phyloP scores from a whole-genome alignment of 768 basidiomycete species.

The Gautieria morchelliformis region DNA sequence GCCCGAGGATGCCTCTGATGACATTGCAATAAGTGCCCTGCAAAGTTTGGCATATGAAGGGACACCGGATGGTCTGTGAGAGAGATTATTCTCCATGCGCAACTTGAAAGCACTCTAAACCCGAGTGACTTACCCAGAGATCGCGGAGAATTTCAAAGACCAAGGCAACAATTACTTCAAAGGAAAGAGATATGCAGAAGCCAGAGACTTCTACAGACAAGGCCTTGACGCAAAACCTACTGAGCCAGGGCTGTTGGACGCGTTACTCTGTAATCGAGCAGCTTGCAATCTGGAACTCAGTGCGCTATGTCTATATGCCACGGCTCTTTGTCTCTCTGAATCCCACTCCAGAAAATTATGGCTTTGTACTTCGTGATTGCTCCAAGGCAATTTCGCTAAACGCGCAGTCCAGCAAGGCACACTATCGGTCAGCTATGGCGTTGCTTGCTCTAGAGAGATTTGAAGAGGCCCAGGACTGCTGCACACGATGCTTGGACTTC shows the following conservation, averaged over 20 bases:
- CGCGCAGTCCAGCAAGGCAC: constrained; percentile 65
- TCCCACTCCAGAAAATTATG: constrained; percentile 64
- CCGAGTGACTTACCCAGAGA: constrained; percentile 41
- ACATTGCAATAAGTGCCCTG: constrained; percentile 66
- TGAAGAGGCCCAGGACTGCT: constrained; percentile 80
- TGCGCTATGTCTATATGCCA: constrained; percentile 26
- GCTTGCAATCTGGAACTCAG: constrained; percentile 88
- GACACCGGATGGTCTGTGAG: constrained; percentile 80
- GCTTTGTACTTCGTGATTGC: constrained; percentile 78
- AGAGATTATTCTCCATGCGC: not conserved
- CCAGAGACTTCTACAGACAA: constrained; percentile 81
- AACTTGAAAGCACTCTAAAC: not conserved
- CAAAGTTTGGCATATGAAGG: constrained; percentile 85
- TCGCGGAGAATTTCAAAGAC: constrained; percentile 87
- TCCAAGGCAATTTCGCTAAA: constrained; percentile 61
- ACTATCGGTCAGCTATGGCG: constrained; percentile 76
- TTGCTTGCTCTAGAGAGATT: constrained; percentile 62
- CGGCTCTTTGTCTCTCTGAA: not conserved
- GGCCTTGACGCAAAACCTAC: constrained; percentile 79
- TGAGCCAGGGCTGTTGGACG: constrained; percentile 46
- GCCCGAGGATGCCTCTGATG: constrained; percentile 56
- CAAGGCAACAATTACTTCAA: constrained; percentile 94
- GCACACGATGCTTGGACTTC: constrained; percentile 53
- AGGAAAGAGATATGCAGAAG: constrained; percentile 80
- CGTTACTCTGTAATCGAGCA: constrained; percentile 80